These are phyloP conservation scores for Clonostachys rhizophaga DNA, from an alignment of 2,329 filamentous ascomycete genomes.

Conservation along the genomic window DNA sequence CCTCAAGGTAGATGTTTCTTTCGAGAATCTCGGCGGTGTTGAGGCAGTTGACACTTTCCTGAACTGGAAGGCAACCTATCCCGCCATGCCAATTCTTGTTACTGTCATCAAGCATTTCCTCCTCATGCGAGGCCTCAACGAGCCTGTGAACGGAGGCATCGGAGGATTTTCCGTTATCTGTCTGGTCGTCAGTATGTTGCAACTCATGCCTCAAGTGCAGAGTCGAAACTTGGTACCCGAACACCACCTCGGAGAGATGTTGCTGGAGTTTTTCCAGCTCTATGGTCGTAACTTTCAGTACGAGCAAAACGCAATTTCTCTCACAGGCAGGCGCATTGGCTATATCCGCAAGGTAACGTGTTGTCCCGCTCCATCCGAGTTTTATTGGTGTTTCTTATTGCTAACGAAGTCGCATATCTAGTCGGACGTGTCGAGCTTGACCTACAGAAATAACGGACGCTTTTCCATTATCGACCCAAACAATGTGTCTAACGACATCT, in stretches of 20 bases:
- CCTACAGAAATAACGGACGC: constrained; percentile 59
- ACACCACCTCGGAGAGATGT: constrained; percentile 71
- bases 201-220: constrained; percentile 70
- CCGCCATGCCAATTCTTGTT: constrained; percentile 81
- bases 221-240: constrained; percentile 52
- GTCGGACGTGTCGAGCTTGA: constrained; percentile 36
- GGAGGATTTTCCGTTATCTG: constrained; percentile 95
- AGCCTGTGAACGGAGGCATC: constrained; percentile 85
- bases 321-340: constrained; percentile 43
- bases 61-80: constrained; percentile 73
- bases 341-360: constrained; percentile 69
- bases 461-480: constrained; percentile 93
- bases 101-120: constrained; percentile 90
- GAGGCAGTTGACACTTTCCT: constrained; percentile 76
- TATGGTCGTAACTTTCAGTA: constrained; percentile 83
- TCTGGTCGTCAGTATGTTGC: constrained; percentile 83
- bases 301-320: constrained; percentile 63
- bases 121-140: constrained; percentile 83
- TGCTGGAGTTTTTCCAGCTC: constrained; percentile 84
- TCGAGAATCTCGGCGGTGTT: constrained; percentile 85
- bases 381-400: not conserved
- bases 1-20: constrained; percentile 87
- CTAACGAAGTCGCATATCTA: constrained; percentile 13
- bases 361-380: constrained; percentile 2
- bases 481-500: constrained; percentile 78